phyloP scores from a whole-genome alignment of 192 early-diverging fungal genomes.

The Coemansia asiatica region DNA sequence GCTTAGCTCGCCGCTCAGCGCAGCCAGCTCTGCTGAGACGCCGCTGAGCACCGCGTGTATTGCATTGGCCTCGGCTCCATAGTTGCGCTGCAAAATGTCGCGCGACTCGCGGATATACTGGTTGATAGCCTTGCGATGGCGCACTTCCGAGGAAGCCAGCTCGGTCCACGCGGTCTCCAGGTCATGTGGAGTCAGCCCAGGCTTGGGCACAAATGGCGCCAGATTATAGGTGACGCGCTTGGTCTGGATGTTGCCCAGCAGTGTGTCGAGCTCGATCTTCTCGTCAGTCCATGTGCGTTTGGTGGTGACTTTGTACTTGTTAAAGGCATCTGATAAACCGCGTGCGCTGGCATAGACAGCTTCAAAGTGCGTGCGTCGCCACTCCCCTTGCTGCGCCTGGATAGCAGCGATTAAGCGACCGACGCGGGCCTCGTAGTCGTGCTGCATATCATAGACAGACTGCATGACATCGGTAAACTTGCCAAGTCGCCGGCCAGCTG shows the following conservation, averaged over 20 bases:
- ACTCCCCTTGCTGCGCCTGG: conserved; percentile 60
- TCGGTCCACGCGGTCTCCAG: conserved; percentile 77
- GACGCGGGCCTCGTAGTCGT: conserved; percentile 90
- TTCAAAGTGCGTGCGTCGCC: conserved; percentile 66
- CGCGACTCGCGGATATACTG: conserved; percentile 81
- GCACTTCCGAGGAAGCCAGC: conserved; percentile 72
- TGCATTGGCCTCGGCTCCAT: conserved; percentile 80
- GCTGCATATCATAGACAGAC: conserved; percentile 88
- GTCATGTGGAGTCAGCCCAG: conserved; percentile 64
- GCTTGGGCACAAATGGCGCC: conserved; percentile 77
- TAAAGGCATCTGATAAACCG: conserved; percentile 70
- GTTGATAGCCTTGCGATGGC: conserved; percentile 80
- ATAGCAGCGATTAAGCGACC: conserved; percentile 70
- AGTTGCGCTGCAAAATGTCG: conserved; percentile 75
- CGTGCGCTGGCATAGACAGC: conserved; percentile 77
- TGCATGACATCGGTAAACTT: conserved; percentile 88
- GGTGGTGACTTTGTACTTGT: conserved; percentile 75
- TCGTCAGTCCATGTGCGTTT: conserved; percentile 91
- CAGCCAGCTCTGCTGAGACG: conserved; percentile 64
- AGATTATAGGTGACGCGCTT: conserved; percentile 96
- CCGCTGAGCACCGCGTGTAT: conserved; percentile 72
- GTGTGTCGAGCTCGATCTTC: conserved; percentile 85
- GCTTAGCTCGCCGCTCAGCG: conserved; percentile 79
- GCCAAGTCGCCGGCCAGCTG: conserved; percentile 88
- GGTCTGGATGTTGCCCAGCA: conserved; percentile 95